phyloP scores from a whole-genome alignment of 2,329 filamentous ascomycete genomes.

The Grosmannia huntii region DNA sequence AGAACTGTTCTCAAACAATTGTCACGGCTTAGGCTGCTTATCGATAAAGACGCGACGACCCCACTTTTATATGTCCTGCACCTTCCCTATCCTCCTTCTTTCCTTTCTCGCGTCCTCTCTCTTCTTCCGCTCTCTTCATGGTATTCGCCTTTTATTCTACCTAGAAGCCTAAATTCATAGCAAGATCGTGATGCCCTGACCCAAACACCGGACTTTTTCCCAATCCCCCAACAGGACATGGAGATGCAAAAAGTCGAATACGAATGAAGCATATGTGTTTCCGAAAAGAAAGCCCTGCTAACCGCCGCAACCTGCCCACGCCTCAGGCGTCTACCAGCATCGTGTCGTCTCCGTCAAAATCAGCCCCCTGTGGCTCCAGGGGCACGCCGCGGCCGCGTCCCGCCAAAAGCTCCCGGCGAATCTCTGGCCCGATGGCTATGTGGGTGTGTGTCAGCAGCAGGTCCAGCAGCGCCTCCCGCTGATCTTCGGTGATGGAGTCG shows the following conservation, averaged over 20 bases:
- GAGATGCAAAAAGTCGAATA: background rate
- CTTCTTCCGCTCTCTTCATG: background rate
- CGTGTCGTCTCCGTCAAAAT: constrained; percentile 71
- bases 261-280: background rate
- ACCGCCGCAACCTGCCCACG: background rate
- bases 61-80: background rate
- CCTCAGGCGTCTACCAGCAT: constrained; percentile 56
- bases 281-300: constrained; percentile 1
- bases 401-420: constrained; percentile 75
- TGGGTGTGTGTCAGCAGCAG: constrained; percentile 76
- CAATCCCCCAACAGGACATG: background rate
- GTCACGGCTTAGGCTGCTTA: background rate
- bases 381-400: constrained; percentile 74
- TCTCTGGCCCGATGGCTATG: constrained; percentile 78
- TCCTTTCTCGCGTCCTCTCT: background rate
- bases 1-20: background rate
- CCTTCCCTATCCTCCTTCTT: background rate
- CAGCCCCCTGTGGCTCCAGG: constrained; percentile 42
- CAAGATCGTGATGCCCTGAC: background rate
- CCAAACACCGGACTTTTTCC: constrained; percentile 2
- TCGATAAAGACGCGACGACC: constrained; percentile 3
- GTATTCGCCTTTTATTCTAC: background rate
- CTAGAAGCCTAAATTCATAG: background rate
- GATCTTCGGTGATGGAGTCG: constrained; percentile 87
- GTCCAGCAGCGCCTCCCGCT: constrained; percentile 80